Base-by-base conservation (phyloP, 257 asterid species). In the Przewalskia tangutica region DNA sequence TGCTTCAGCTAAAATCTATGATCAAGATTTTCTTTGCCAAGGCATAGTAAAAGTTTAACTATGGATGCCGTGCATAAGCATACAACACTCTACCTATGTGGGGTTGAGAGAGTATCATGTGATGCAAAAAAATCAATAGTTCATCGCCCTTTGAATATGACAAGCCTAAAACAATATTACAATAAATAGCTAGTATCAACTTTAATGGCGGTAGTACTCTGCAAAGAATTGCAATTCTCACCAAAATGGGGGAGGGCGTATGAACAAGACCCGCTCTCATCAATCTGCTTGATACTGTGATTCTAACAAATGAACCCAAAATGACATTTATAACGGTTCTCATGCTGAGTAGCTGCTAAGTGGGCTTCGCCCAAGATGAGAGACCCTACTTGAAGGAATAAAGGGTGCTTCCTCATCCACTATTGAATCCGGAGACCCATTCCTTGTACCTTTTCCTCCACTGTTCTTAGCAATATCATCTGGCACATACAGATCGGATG, bases 371-470 rank as follows among this genome's bases (percentile, higher is more conserved):
- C 94, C 97, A 83, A 89, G 86, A 88, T 87, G 91, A 48, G 93
- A 89, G 70, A 91, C 82, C 90, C 97, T 90, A 17, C 92, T 90
- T 36, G 92, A 77, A 82, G 95, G 77, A 77, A 91, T 75, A 48
- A 90, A 81, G 64, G 94, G 94, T 27, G 94, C 89, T 88, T 91
- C 96, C 85, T 90, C 96, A 86, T 91, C 93, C 38, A 82, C 84
- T 0, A 18, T 80, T 60, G 58, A 55, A 83, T 88, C 91, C 48
- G 86, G 75, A 46, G 87, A 44, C 32, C 84, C 77, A 51, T 84
- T 84, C 65, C 87, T 81, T 44, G 80, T 83, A 75, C 80, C 80
- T 27, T 75, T 75, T 75, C 80, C 80, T 14, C 82, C 78, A 42
- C 81, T 81, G 76, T 70, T 85, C 64, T 58, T 84, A 50, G 81